phyloP scores from a whole-genome alignment of 345 rosid genomes.

The Orychophragmus violaceus region DNA sequence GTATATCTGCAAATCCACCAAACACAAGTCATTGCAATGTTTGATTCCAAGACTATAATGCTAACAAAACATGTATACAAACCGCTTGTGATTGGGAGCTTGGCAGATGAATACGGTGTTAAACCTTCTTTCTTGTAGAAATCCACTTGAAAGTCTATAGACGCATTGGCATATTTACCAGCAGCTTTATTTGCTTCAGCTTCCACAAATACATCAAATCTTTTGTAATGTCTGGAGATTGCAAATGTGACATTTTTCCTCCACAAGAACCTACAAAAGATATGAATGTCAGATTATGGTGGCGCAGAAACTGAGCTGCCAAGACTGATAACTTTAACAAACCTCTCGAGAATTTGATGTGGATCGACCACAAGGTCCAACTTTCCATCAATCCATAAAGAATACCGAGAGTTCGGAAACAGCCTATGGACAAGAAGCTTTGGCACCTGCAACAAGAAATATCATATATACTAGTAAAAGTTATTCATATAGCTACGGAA shows the following conservation, averaged over 20 bases:
- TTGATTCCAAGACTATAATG: neutral
- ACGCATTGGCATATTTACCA: conserved; percentile 69
- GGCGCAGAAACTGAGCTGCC: neutral
- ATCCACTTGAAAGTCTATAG: conserved; percentile 77
- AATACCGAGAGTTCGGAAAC: conserved; percentile 77
- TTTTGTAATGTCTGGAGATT: conserved; percentile 78
- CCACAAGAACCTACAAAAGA: conserved; percentile 68
- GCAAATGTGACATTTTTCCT: conserved; percentile 74
- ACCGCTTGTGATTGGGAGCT: conserved; percentile 87
- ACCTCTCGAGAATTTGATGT: conserved; percentile 90
- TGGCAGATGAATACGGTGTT: conserved; percentile 59
- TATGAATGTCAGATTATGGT: neutral
- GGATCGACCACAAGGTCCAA: conserved; percentile 29
- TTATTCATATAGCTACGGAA: no score
- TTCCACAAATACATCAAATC: conserved; percentile 69
- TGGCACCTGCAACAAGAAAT: conserved; percentile 6
- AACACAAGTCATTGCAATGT: neutral
- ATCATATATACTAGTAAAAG: no score
- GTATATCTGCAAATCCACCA: conserved; percentile 61
- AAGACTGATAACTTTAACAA: neutral
- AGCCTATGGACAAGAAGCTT: conserved; percentile 49
- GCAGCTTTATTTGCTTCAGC: conserved; percentile 96
- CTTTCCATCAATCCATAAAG: conserved; percentile 85
- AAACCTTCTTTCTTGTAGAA: conserved; percentile 83
- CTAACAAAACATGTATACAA: neutral